A percentile compares a stretch with the other conserved stretches of the same genome.
Evolutionary conservation across 345 rosid genomes (phyloP).

Genomic region (Alliaria petiolata): DNA sequence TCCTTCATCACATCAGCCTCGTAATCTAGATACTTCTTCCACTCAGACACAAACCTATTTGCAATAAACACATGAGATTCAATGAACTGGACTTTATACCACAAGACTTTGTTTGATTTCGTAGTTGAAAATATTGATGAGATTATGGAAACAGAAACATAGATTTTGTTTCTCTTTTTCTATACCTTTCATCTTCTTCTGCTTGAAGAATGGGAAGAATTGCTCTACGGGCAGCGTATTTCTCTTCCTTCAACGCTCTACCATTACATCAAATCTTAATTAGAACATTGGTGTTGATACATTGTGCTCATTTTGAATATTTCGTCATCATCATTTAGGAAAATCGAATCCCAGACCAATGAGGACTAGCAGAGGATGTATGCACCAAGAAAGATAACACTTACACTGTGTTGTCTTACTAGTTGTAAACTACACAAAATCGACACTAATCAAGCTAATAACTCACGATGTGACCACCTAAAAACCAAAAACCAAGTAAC

Average conservation of each 20-base stretch:
- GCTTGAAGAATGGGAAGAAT: constrained; percentile 91
- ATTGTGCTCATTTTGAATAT: background rate
- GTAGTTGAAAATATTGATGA: background rate
- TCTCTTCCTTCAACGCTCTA: constrained; percentile 96
- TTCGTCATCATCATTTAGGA: background rate
- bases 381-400: background rate
- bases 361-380: background rate
- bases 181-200: constrained; percentile 97
- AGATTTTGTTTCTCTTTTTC: background rate
- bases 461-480: background rate
- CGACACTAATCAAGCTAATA: background rate
- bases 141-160: background rate
- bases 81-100: no score
- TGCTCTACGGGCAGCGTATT: constrained; percentile 82
- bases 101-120: background rate
- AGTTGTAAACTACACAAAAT: background rate
- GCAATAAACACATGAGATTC: background rate
- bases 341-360: background rate
- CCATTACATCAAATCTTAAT: constrained; percentile 8
- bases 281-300: background rate
- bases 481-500: background rate
- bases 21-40: constrained; percentile 95
- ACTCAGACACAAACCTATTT: constrained; percentile 82
- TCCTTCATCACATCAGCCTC: constrained; percentile 99
- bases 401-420: background rate